Base-by-base conservation (phyloP, 2,329 filamentous ascomycete species). In the Botrytis cinerea region DNA sequence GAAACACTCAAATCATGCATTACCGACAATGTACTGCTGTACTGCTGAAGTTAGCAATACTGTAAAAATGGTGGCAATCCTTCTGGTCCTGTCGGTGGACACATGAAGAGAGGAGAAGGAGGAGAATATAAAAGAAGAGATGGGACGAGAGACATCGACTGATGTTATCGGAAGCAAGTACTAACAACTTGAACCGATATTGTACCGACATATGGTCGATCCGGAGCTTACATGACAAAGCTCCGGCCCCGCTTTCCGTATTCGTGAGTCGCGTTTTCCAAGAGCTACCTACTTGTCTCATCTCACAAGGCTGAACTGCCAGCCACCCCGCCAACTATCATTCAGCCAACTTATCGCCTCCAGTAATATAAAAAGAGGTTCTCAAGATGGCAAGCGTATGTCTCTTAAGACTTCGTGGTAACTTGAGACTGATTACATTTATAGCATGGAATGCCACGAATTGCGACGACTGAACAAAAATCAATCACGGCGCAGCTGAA, bases 401-500 rank as follows among this genome's bases (percentile, higher is more conserved):
- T 54, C 46, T 54, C 35, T 72, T 28, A 43, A 43, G 60, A 59
- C 59, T 43, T 67, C 48, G 61, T 64, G 46, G 9, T 43, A 40
- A 35, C 46, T 54, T 54, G 32, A 73, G 74, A 76, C 80, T 81
- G 80, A 79, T 78, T 70, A 75, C 75, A 76, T 48, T 72, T 74
- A 75, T 84, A 97, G 94, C 95, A 98, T 87, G 94, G 93, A 81
- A 88, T 97, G 82, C 89, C 93, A 80, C 92, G 94, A 80, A 87
- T 88, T 75, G 86, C 87, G 75, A 85, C 87, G 78, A 84, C 83
- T 72, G 83, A 84, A 75, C 85, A 87, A 79, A 87, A 88, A 77
- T 92, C 92, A 78, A 90, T 92, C 78, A 89, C 93, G 80, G 89
- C 92, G 80, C 88, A 88, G 73, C 86, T 89, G 77, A 88, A 90